Percentiles rank a stretch among this genome's conserved stretches.
Conservation (phyloP, 2,329 filamentous ascomycete genomes). For the Fusarium equiseti region DNA sequence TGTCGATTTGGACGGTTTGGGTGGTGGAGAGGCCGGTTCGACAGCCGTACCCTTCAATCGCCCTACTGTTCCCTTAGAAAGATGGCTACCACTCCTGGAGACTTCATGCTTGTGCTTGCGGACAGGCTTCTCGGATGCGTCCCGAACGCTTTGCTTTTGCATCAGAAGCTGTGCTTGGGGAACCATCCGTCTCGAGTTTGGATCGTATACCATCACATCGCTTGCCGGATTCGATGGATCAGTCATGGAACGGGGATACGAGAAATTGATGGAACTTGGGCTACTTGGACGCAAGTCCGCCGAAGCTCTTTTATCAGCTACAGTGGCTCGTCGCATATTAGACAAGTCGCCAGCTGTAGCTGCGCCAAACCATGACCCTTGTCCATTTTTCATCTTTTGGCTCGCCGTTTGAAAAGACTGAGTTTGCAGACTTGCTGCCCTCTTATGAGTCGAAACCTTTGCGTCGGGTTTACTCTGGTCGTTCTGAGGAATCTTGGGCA, state of each 20-base stretch:
- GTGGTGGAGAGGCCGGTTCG: constrained; percentile 42
- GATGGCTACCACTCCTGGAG: constrained; percentile 59
- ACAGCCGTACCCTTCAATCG: constrained; percentile 63
- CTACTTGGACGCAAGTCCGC: constrained; percentile 57
- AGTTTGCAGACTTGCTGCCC: constrained; percentile 58
- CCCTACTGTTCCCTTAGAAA: constrained; percentile 65
- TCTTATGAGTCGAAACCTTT: constrained; percentile 52
- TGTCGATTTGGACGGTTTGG: constrained; percentile 46
- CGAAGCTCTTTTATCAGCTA: constrained; percentile 51
- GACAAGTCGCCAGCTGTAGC: constrained; percentile 58
- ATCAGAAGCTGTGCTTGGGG: constrained; percentile 59
- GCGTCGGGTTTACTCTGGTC: constrained; percentile 45
- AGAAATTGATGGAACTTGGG: constrained; percentile 69
- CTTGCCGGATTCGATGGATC: constrained; percentile 55
- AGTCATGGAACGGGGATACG: constrained; percentile 64
- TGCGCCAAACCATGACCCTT: constrained; percentile 63
- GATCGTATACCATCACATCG: constrained; percentile 69
- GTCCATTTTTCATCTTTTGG: constrained; percentile 60
- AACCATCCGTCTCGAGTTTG: constrained; percentile 74
- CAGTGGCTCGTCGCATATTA: constrained; percentile 59
- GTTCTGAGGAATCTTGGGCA: constrained; percentile 77
- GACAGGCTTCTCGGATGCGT: constrained; percentile 55
- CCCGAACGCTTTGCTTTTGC: constrained; percentile 57
- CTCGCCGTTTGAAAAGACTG: constrained; percentile 67
- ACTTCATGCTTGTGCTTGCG: constrained; percentile 57